A percentile compares a stretch with the other conserved stretches of the same genome.
These are phyloP conservation scores for Gossypium mustelinum DNA, from an alignment of 345 rosid genomes.

Conservation along the genomic window DNA sequence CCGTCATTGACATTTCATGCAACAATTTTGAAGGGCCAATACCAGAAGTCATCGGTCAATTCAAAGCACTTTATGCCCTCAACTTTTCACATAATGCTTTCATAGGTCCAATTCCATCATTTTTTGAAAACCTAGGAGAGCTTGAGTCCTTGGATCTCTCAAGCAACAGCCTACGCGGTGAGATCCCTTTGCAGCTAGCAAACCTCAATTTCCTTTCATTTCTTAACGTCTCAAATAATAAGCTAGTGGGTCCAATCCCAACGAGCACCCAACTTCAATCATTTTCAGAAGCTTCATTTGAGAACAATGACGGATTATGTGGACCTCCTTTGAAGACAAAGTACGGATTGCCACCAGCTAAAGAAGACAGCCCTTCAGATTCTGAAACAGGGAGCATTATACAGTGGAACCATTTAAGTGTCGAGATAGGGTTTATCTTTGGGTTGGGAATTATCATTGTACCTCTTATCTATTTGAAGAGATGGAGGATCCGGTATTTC, in stretches of 20 bases:
- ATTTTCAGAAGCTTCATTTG: constrained; percentile 17
- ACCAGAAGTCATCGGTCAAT: constrained; percentile 21
- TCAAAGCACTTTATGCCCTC: constrained; percentile 23
- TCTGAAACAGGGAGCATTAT: too few species aligned
- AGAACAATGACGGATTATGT: constrained; percentile 24
- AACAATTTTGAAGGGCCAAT: constrained; percentile 18
- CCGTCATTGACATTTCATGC: constrained; percentile 24
- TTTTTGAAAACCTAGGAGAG: too few species aligned
- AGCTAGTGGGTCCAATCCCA: constrained; percentile 21
- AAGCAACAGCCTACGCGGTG: constrained; percentile 14
- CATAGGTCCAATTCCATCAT: too few species aligned
- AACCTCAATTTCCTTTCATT: constrained; percentile 26
- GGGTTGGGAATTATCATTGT: neutral
- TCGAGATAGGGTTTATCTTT: neutral
- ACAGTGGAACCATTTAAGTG: too few species aligned
- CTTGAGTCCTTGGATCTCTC: neutral
- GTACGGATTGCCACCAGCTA: neutral
- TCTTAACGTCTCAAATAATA: neutral
- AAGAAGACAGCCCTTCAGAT: neutral
- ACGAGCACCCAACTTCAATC: constrained; percentile 17
- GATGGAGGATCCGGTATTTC: constrained; percentile 8
- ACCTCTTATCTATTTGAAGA: neutral
- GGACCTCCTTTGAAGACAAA: constrained; percentile 10
- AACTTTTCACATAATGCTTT: constrained; percentile 31
- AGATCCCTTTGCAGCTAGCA: constrained; percentile 25